Evolutionary conservation across 176 grass and related monocot species (phyloP).

Genomic region (bread wheat (Triticum aestivum)): IWGSC_CS_RefSeq_v2.1 NC_057811.1:271220479-271220978

Average conservation of each 20-base stretch:
- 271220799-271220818: too few relatives aligned
- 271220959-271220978: constrained; percentile 55
- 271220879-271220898: constrained; percentile 1
- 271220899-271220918: constrained; percentile 43
- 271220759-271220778: neutral
- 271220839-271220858: too few relatives aligned
- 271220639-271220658: constrained; percentile 50
- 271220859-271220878: too few relatives aligned
- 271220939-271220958: constrained; percentile 84
- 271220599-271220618: constrained; percentile 29
- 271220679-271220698: constrained; percentile 46
- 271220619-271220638: constrained; percentile 18
- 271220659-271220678: constrained; percentile 40
- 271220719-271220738: constrained; percentile 67
- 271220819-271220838: too few relatives aligned
- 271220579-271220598: constrained; percentile 20
- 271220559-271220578: constrained; percentile 48
- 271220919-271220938: constrained; percentile 77
- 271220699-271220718: constrained; percentile 8
- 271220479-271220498: constrained; percentile 41
- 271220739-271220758: constrained; percentile 56
- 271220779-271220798: constrained; percentile 24
- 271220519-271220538: constrained; percentile 53
- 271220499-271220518: constrained; percentile 49
- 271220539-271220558: constrained; percentile 55